Evolutionary conservation across 177 flowering plant genomes (phyloP), one percentile per base, ranked within the genome.

Genomic region (Vitis hybrid): DNA sequence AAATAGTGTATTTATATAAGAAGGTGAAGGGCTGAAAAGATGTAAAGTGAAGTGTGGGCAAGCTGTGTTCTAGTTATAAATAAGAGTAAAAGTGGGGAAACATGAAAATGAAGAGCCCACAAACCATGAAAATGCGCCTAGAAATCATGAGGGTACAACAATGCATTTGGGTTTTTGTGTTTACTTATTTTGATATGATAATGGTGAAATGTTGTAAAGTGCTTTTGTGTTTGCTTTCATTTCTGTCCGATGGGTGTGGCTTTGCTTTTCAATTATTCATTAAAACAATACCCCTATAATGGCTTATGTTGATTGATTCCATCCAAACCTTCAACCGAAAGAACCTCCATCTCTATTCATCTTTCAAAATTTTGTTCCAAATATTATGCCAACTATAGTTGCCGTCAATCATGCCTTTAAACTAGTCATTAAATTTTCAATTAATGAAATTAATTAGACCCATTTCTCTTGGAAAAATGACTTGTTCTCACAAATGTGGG

Each of bases 221-320:
- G 62, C 84, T 79, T 74, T 75, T 75, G 17, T 67, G 75, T 79
- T 75, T 62, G 76, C 81, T 81, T 81, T 83, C 64, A 72, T 65
- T 74, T 73, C 50, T 65, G 71, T 74, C 73, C 83, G 68, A 54
- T 76, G 32, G 58, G 67, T 65, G 78, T 78, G 79, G 66, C 55
- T 69, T 71, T 69, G 72, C 81, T 78, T 78, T 75, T 48, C 62
- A 62, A 67, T 60, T 62, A 61, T 65, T 69, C 17, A 62, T 50
- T 55, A 56, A 77, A 55, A 2, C 58, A 68, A 17, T 11, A n/a
- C 62, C 70, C 10, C 61, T 61, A 67, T 75, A 58, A 72, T 79
- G 21, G 68, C 23, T 34, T 51, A 39, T 39, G 45, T 39, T 21
- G 3, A 17, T 52, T 56, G 15, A 39, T 56, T 58, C 56, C 39